Base-by-base conservation (phyloP, 495 filamentous ascomycete species). In the Cladorrhinum samala region DNA sequence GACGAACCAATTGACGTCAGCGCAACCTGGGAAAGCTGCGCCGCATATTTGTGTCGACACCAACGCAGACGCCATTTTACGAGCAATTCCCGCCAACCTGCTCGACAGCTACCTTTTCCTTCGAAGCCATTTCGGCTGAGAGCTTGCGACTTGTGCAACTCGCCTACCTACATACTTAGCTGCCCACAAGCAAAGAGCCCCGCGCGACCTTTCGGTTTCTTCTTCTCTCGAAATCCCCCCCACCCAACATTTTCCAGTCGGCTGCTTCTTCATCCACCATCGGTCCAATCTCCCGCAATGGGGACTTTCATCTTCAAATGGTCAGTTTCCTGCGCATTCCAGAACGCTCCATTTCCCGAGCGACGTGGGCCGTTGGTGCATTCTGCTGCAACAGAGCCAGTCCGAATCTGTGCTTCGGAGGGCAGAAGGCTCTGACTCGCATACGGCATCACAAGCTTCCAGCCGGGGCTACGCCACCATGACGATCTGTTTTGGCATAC, bases 251-350 rank as follows among this genome's bases (percentile, higher is more conserved):
- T 37, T n/a, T n/a, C n/a, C n/a, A n/a, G n/a, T 33, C 11, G 11
- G 6, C 11, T 33, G 5, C 11, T 17, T 24, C 27, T 23, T 21
- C 24, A n/a, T 19, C 16, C 18, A 18, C 14, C 38, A 23, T n/a
- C 21, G n/a, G n/a, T n/a, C n/a, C 44, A 38, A 36, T 49, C n/a
- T 37, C 27, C 27, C 18, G n/a, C 17, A 33, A 79, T 79, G 77
- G 75, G 73, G 52, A 77, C 62, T 58, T 81, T 73, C 54, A 66
- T 69, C 8, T 81, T 81, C 66, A 77, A 72, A 59, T 81, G 77
- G 77, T 80, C 60, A 59, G 77, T 75, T 18, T 48, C 40, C 37
- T 44, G 17, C 45, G 17, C 14, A 17, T 44, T 16, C 36, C 47
- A 24, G 38, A 30, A 4, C 39, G 19, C 9, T 18, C 43, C 30